Evolutionary conservation across 2,329 filamentous ascomycete species (phyloP), one percentile per base, ranked within the genome.

Genomic region (Paramyrothecium roridum): DNA sequence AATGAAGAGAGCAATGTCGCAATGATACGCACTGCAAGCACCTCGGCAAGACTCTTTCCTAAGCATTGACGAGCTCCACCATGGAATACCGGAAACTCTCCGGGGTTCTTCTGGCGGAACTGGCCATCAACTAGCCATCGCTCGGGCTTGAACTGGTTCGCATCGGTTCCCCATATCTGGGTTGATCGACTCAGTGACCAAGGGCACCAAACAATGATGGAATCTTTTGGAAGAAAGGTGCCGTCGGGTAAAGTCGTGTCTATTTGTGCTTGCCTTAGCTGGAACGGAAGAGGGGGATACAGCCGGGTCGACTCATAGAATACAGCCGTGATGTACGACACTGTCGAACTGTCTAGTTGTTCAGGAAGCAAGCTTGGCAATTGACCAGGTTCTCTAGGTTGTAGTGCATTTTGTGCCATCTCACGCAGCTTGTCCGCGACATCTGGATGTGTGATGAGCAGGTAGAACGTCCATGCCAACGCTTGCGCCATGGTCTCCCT

Each of bases 401-500:
- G 4, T 6, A 23, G 4, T 4, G 26, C 8, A 12, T 54, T 23
- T 30, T 60, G 59, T 17, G 16, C 52, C 21, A 62, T 54, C 7
- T 57, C 55, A 12, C 67, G 56, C 22, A 84, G 71, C 54, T 68
- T 73, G 23, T 67, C 60, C 2, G 73, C 61, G 2, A 73, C 73
- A 2, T 64, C 58, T 0, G 76, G 77, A 57, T 86, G 72, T 34
- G 75, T 74, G 70, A 86, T 80, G 16, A 88, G 72, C 2, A 84
- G 73, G 65, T 87, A 86, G 45, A 86, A 77, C 1, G 80, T 79
- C 85, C 85, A 88, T 1, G 85, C 86, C 12, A 88, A 69, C 1
- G 81, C 82, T 61, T 88, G 85, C 0, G 84, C 85, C 7, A 84
- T 85, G 0, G 85, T 88, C 63, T 88, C 85, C 55, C 84, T 75